These are phyloP conservation scores for Colletotrichum destructivum DNA, from an alignment of 2,329 filamentous ascomycete genomes.

Conservation along the genomic window DNA sequence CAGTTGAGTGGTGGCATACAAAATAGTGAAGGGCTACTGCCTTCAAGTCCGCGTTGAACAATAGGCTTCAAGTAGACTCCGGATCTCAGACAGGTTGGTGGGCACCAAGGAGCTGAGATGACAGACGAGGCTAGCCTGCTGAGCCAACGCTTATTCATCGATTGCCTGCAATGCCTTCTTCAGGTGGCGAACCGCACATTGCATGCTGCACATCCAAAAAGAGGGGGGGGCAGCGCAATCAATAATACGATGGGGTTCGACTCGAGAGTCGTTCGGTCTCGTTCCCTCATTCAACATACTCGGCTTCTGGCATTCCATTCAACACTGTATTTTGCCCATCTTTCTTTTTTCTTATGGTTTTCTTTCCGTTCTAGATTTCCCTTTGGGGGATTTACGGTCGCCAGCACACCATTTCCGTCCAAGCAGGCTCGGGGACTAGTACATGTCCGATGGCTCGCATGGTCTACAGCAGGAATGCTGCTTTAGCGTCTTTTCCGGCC, in stretches of 20 bases:
- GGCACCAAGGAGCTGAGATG: background rate
- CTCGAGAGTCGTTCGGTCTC: background rate
- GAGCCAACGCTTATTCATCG: background rate
- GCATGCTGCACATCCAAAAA: slow-evolving; percentile 5
- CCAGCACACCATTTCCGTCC: background rate
- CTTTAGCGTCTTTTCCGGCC: slow-evolving; percentile 21
- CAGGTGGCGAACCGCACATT: slow-evolving; percentile 10
- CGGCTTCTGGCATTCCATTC: background rate
- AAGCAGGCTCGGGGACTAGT: background rate
- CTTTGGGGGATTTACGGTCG: background rate
- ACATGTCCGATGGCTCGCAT: slow-evolving; percentile 2
- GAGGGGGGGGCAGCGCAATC: background rate
- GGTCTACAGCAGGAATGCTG: slow-evolving; percentile 10
- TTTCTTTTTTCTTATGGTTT: too few relatives aligned
- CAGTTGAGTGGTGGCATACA: too few relatives aligned
- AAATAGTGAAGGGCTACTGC: background rate
- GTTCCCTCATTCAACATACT: background rate
- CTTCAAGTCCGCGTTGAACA: background rate
- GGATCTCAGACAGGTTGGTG: background rate
- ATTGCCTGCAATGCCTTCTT: background rate
- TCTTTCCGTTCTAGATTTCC: too few relatives aligned
- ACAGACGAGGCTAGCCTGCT: background rate
- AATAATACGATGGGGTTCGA: background rate
- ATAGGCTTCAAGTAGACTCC: background rate
- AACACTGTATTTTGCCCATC: background rate